Evolutionary conservation across 345 rosid species (phyloP).

Genomic region (Litchi chinensis): DNA sequence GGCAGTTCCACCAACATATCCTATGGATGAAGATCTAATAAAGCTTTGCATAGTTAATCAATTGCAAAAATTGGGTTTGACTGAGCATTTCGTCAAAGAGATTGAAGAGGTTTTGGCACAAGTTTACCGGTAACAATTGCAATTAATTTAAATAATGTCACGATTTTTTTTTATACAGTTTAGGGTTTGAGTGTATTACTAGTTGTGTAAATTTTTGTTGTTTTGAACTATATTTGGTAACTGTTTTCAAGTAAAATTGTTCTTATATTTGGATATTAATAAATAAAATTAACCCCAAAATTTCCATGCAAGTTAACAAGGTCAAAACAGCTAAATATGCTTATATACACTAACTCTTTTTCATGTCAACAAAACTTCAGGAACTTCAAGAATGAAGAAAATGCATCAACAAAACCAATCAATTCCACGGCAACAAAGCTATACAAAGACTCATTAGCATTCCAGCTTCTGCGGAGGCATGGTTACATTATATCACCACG

Average conservation of each 20-base stretch:
- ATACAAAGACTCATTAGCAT: slow-evolving; percentile 58
- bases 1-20: slow-evolving; percentile 51
- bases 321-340: too few relatives aligned
- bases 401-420: not conserved
- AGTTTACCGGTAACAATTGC: slow-evolving; percentile 39
- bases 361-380: slow-evolving; percentile 17
- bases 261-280: too few relatives aligned
- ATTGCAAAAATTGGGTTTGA: slow-evolving; percentile 51
- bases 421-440: slow-evolving; percentile 28
- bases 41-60: slow-evolving; percentile 53
- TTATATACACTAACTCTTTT: not conserved
- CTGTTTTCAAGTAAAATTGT: too few relatives aligned
- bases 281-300: too few relatives aligned
- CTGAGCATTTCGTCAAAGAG: slow-evolving; percentile 49
- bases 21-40: slow-evolving; percentile 55
- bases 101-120: slow-evolving; percentile 43
- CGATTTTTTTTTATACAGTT: too few relatives aligned
- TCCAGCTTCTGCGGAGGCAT: slow-evolving; percentile 53
- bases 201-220: too few relatives aligned
- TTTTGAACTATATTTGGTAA: not conserved
- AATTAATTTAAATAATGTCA: not conserved
- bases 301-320: too few relatives aligned
- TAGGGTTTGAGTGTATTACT: too few relatives aligned
- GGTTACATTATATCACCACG: slow-evolving; percentile 56
- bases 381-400: slow-evolving; percentile 29